A percentile compares a stretch with the other conserved stretches of the same genome.
These are phyloP conservation scores for Wallacemonas collosoma DNA, from an alignment of 208 protist species.

Conservation along the genomic window DNA sequence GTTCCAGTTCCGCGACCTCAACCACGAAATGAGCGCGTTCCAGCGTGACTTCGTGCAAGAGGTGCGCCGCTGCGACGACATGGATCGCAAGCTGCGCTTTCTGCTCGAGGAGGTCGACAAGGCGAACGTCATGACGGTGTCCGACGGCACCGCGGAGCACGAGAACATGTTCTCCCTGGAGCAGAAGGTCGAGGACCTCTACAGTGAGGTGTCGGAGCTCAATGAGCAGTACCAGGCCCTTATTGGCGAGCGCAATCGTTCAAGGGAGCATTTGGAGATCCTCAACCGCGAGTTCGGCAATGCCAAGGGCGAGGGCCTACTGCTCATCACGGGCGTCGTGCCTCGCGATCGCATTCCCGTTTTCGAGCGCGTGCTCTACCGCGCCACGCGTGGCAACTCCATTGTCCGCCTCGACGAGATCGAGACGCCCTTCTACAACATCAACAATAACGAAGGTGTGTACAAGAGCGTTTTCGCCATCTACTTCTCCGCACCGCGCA, in stretches of 20 bases:
- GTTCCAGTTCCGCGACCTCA: conserved; percentile 97
- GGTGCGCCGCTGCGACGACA: conserved; percentile 97
- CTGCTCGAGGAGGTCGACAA: conserved; percentile 92
- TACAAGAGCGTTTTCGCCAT: conserved; percentile 97
- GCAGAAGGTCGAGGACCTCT: conserved; percentile 90
- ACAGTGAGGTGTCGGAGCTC: conserved; percentile 92
- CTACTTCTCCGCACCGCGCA: conserved; percentile 95
- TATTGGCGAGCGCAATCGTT: conserved; percentile 80
- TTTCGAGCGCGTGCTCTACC: conserved; percentile 96
- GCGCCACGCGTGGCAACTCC: conserved; percentile 97
- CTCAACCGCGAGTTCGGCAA: conserved; percentile 72
- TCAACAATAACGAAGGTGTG: conserved; percentile 65
- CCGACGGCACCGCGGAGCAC: conserved; percentile 40
- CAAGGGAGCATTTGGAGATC: conserved; percentile 82
- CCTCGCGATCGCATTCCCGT: conserved; percentile 77
- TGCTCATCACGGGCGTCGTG: conserved; percentile 96
- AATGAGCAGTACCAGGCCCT: conserved; percentile 88
- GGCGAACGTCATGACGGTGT: conserved; percentile 56
- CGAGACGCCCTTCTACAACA: conserved; percentile 91
- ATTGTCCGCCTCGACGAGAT: conserved; percentile 91
- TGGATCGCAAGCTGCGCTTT: conserved; percentile 95
- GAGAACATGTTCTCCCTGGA: conserved; percentile 89
- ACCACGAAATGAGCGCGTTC: conserved; percentile 94
- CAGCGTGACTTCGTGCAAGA: conserved; percentile 97
- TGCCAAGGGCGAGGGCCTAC: conserved; percentile 57